Conservation (phyloP, 306 rosid species). For the Rosa multiflora region DNA sequence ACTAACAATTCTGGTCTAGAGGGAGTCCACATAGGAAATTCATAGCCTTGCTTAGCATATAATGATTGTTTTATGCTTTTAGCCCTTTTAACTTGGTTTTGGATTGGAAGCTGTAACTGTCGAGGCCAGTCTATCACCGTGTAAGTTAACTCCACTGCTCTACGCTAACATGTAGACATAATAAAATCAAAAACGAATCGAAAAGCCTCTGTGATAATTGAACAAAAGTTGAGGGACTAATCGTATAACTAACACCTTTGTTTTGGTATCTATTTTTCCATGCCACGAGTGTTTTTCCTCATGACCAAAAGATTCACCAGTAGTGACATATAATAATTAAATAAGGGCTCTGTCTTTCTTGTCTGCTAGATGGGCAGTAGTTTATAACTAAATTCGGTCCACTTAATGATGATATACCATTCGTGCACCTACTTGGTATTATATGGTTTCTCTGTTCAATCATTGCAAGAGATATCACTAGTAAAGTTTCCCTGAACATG, state of each 20-base stretch:
- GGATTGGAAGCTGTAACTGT: not conserved
- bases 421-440: slow-evolving; percentile 31
- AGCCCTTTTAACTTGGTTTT: not conserved
- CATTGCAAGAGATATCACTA: slow-evolving; percentile 11
- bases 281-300: slow-evolving; percentile 5
- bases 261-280: not conserved
- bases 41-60: no score
- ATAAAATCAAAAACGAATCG: not conserved
- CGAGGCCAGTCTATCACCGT: not conserved
- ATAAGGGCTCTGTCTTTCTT: slow-evolving; percentile 29
- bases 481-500: slow-evolving; percentile 14
- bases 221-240: not conserved
- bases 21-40: no score
- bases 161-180: not conserved
- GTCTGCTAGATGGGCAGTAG: slow-evolving; percentile 56
- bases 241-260: not conserved
- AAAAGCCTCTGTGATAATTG: not conserved
- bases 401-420: slow-evolving; percentile 31
- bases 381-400: slow-evolving; percentile 28
- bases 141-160: no score
- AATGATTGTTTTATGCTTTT: no score
- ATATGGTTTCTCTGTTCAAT: slow-evolving; percentile 13
- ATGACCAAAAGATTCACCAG: slow-evolving; percentile 36
- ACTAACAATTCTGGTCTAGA: no score
- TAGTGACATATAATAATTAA: slow-evolving; percentile 5